Conservation (phyloP, 2,329 filamentous ascomycete species). For the Colletotrichum sp. region DNA sequence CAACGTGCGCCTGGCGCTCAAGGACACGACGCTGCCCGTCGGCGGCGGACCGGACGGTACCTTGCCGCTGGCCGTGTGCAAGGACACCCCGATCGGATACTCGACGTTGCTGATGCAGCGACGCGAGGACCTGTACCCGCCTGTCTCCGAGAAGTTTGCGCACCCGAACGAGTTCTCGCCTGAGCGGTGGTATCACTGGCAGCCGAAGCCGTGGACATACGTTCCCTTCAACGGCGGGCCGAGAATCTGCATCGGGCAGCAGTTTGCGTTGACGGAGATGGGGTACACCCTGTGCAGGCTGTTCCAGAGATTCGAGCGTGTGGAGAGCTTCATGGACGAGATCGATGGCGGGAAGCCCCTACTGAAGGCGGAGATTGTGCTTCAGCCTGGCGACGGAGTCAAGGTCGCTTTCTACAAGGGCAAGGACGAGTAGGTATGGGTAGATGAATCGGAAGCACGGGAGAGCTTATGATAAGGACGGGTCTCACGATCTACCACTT, state of each 20-base stretch:
- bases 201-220: conserved; percentile 73
- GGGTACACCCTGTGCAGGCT: conserved; percentile 74
- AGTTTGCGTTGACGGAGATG: conserved; percentile 83
- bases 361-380: conserved; percentile 64
- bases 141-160: conserved; percentile 48
- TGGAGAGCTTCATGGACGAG: conserved; percentile 63
- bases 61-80: conserved; percentile 68
- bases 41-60: conserved; percentile 71
- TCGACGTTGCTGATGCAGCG: conserved; percentile 77
- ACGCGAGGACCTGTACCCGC: conserved; percentile 65
- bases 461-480: background rate
- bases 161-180: conserved; percentile 62
- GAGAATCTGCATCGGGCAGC: conserved; percentile 78
- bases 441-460: background rate
- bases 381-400: conserved; percentile 65
- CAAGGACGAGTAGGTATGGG: conserved; percentile 18
- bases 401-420: conserved; percentile 59
- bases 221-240: conserved; percentile 79
- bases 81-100: conserved; percentile 71
- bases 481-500: background rate
- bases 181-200: conserved; percentile 70
- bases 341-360: conserved; percentile 58
- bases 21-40: conserved; percentile 75
- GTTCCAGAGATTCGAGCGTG: conserved; percentile 72
- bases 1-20: conserved; percentile 75